These are phyloP conservation scores for Metroxylon sagu DNA, from an alignment of 176 grass and related monocot species.

Conservation along the genomic window DNA sequence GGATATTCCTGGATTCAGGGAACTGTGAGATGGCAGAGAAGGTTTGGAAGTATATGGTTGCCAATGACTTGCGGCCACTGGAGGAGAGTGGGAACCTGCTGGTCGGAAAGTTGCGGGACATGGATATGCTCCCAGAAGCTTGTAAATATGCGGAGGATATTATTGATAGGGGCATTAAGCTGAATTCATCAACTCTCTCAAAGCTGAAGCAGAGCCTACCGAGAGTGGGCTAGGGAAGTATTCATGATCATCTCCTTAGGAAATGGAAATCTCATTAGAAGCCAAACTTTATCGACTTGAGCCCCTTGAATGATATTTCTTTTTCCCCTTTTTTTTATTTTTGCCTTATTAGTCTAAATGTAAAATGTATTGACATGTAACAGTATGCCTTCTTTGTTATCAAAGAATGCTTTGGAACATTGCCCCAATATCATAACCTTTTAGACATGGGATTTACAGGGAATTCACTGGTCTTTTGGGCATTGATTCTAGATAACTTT, in stretches of 20 bases:
- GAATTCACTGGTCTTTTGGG: too few species aligned
- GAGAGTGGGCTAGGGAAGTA: slow-evolving; percentile 44
- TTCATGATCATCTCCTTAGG: slow-evolving; percentile 53
- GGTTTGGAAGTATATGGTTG: slow-evolving; percentile 67
- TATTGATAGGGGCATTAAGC: slow-evolving; percentile 71
- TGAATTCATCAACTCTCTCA: slow-evolving; percentile 50
- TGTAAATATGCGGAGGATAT: slow-evolving; percentile 86
- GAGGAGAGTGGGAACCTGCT: slow-evolving; percentile 71
- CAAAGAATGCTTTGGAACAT: too few species aligned
- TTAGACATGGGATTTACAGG: too few species aligned
- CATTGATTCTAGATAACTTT: too few species aligned
- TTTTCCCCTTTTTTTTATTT: too few species aligned
- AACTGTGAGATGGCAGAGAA: slow-evolving; percentile 52
- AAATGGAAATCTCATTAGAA: slow-evolving; percentile 69
- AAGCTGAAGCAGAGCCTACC: slow-evolving; percentile 59
- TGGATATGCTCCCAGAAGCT: slow-evolving; percentile 65
- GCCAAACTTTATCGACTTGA: too few species aligned
- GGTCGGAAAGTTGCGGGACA: slow-evolving; percentile 39
- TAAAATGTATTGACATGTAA: too few species aligned
- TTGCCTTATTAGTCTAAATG: too few species aligned
- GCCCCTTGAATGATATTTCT: too few species aligned
- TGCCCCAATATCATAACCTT: too few species aligned
- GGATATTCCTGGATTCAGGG: slow-evolving; percentile 40
- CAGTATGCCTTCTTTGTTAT: too few species aligned
- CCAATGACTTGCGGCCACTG: slow-evolving; percentile 40